Evolutionary conservation across 345 rosid species (phyloP).

Genomic region (Eucalyptus erythrocorys): DNA sequence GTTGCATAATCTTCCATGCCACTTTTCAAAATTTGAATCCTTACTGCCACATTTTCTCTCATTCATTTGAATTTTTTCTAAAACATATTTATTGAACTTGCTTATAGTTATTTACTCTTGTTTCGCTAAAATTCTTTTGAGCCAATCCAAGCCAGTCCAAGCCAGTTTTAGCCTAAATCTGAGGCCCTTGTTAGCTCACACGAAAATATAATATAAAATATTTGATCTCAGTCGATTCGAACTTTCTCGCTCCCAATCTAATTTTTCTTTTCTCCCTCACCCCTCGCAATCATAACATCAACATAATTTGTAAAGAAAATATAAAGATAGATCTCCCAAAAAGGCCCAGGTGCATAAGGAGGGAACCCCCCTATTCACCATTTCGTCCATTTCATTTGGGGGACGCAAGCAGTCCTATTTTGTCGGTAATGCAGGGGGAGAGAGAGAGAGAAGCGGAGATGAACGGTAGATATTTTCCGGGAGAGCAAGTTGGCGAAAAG

Average conservation of each 20-base stretch:
- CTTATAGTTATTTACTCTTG: background rate
- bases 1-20: background rate
- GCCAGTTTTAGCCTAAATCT: background rate
- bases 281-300: background rate
- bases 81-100: background rate
- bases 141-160: fast-evolving
- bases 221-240: background rate
- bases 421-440: background rate
- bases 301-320: background rate
- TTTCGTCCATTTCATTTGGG: background rate
- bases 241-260: background rate
- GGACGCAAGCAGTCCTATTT: background rate
- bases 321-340: background rate
- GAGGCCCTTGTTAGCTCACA: background rate
- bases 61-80: background rate
- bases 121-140: background rate
- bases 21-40: background rate
- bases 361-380: background rate
- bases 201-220: too few relatives aligned
- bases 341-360: background rate
- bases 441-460: background rate
- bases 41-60: background rate
- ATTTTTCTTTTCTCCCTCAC: background rate
- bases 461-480: background rate
- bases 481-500: background rate